Evolutionary conservation across 1,139 yeast genomes (phyloP), one percentile per base, ranked within the genome.

Genomic region (Geotrichum phurueaensis): DNA sequence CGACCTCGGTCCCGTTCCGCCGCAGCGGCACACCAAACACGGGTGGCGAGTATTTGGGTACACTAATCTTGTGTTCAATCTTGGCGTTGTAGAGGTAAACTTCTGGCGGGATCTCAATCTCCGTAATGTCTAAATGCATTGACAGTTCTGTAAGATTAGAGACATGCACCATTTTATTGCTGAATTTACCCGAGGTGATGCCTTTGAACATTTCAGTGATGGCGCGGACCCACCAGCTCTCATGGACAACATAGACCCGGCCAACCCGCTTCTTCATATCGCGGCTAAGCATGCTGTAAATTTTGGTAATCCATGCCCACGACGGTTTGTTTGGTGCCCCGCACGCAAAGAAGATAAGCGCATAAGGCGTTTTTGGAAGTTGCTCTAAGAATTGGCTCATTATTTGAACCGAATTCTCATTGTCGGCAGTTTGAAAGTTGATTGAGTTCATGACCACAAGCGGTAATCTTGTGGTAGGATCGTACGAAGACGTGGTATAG

Each of bases 191-290:
- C 57, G 79, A 79, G 67, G 84, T 77, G 1, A 85, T 80, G 67
- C 87, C 88, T 62, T 85, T 79, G 63, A 89, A 76, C 58, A 90
- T 82, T 62, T 89, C 94, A 23, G 89, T 82, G 47, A 91, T 81
- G 0, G 96, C 87, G 67, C 91, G 84, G 20, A 90, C 83, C 76
- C 94, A 83, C 94, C 97, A 91, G 59, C 89, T 87, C 68, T 92
- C 97, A 73, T 94, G 98, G 3, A 94, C 96, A 50, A 92, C 81
- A 66, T 87, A 87, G 2, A 90, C 78, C 67, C 84, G 86, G 59
- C 77, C 77, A 58, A 91, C 75, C 60, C 82, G 78, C 62, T 82
- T 81, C 62, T 82, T 81, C 59, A 81, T 78, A 15, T 80, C 79
- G 22, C 80, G 78, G n/a, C 92, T 84, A 54, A 94, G 80, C 67